A percentile compares a stretch with the other conserved stretches of the same genome.
These are phyloP conservation scores for Rhodomyrtus tomentosa DNA, from an alignment of 345 rosid species.

Conservation along the genomic window DNA sequence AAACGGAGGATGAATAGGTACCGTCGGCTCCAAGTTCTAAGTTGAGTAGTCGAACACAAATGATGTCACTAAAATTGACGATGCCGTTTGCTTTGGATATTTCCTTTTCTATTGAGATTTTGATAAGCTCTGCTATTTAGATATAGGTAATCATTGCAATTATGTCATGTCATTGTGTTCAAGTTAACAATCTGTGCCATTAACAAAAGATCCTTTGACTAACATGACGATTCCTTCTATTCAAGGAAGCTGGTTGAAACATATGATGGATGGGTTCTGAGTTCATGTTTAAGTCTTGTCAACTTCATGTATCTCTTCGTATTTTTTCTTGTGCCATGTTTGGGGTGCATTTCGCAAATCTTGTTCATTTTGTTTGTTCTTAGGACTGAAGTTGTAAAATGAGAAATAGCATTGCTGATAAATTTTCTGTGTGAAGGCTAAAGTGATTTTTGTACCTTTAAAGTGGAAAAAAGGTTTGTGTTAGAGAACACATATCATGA, in stretches of 20 bases:
- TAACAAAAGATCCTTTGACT: background rate
- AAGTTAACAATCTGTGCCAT: background rate
- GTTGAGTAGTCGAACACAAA: background rate
- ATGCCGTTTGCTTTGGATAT: background rate
- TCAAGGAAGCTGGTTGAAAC: background rate
- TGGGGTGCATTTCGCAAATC: background rate
- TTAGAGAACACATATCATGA: background rate
- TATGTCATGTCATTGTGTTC: background rate
- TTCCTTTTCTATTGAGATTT: background rate
- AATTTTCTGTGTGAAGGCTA: background rate
- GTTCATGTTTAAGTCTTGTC: background rate
- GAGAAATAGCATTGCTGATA: background rate
- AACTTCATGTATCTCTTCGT: background rate
- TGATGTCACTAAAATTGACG: background rate
- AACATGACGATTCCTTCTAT: background rate
- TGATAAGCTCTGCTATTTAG: background rate
- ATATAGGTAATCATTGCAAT: background rate
- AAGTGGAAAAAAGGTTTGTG: background rate
- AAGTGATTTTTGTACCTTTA: background rate
- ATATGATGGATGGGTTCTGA: background rate
- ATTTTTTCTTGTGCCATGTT: background rate
- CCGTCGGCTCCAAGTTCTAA: background rate
- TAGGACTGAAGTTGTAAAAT: background rate
- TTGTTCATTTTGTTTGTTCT: background rate
- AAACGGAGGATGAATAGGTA: background rate